Conservation (phyloP, 257 asterid species). For the Echites panduratus region DNA sequence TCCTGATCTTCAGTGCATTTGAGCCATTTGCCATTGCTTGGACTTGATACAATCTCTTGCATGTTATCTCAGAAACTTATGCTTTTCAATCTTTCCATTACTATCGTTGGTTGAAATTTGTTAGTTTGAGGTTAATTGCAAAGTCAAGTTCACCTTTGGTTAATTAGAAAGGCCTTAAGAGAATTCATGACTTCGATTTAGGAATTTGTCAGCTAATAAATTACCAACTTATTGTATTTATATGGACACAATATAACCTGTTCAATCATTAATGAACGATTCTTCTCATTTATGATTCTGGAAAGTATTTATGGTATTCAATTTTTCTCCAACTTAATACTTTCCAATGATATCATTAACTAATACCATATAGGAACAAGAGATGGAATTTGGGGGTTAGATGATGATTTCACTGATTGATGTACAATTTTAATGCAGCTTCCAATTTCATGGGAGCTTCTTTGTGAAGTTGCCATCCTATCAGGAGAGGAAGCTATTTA, state of each 20-base stretch:
- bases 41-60: neutral
- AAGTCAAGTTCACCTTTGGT: neutral
- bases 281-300: neutral
- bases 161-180: neutral
- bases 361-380: neutral
- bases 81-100: neutral
- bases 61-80: neutral
- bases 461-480: slow-evolving; percentile 19
- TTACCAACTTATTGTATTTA: neutral
- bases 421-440: slow-evolving; percentile 29
- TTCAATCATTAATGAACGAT: neutral
- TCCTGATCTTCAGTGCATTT: neutral
- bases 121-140: neutral
- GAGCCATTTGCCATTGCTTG: neutral
- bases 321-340: neutral
- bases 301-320: neutral
- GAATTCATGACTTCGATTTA: neutral
- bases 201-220: neutral
- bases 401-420: slow-evolving; percentile 5
- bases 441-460: slow-evolving; percentile 39
- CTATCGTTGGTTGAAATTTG: neutral
- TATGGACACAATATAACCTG: neutral
- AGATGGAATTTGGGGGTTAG: neutral
- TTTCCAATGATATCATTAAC: too few species aligned
- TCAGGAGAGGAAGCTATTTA: slow-evolving; percentile 30